Evolutionary conservation across 768 basidiomycete species (phyloP), one percentile per base, ranked within the genome.

Genomic region (Agaricus bisporus): DNA sequence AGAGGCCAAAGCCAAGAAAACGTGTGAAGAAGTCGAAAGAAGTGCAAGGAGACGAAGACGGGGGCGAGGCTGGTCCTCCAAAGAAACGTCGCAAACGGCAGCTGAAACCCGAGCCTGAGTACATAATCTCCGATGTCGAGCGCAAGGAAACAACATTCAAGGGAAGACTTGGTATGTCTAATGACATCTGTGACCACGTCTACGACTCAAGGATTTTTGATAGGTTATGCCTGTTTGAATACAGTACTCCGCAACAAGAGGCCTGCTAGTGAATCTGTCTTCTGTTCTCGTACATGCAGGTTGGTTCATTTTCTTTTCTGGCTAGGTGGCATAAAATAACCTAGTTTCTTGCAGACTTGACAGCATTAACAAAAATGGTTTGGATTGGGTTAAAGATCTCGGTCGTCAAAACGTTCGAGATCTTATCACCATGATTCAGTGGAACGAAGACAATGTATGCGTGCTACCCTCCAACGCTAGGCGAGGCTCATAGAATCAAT

Each of bases 401-500:
- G 93, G 88, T 2, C 71, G 77, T 36, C 82, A 81, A 67, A 97
- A 97, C 59, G 74, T 80, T 1, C 70, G 79, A 61, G 91, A 94
- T 63, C 71, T 93, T 32, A 61, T 79, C 20, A 79, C 77, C 36
- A 78, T 94, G 49, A 88, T 94, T 41, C 76, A 91, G 69, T 97
- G 94, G 94, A 97, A 95, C 63, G 93, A 92, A 65, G 77, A 79
- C 45, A 90, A 95, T 68, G 85, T 80, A 63, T 48, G 73, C 64
- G 36, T 29, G 4, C 51, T 20, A 17, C 49, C 9, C 10, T 29
- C 15, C 41, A 38, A 26, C 41, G 25, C 35, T 28, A 41, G 49
- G 35, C 41, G 3, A n/a, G 28, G 14, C n/a, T 11, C 22, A 18
- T 44, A 20, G 52, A 18, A n/a, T n/a, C 48, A 12, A 12, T 14